Base-by-base conservation (phyloP, 768 basidiomycete species). In the Russula sp. region DNA sequence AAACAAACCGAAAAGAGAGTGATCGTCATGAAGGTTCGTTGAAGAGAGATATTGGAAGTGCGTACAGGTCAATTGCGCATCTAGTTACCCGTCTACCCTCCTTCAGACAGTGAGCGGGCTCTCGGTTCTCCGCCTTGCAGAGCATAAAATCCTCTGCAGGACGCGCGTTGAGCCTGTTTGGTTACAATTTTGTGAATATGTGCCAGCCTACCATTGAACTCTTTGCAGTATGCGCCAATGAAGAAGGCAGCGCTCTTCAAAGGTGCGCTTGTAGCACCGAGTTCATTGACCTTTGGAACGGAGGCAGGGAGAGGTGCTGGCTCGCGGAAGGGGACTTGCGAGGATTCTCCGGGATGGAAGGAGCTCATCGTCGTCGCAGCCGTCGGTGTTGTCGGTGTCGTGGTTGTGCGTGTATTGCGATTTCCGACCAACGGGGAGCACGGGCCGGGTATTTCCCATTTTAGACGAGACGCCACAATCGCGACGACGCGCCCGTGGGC, bases 231-330 rank as follows among this genome's bases (percentile, higher is more conserved):
- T 41, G 90, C 87, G 34, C 93, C 97, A 72, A 99, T 85, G 77
- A 98, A 98, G 83, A 98, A 98, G 8, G 93, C 88, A 1, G 96
- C 93, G 68, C 89, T 91, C 79, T 98, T 98, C 70, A 98, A 78
- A 2, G 96, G 97, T 61, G 87, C 97, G 66, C 92, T 95, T 1
- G 93, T 93, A 47, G 78, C 81, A 45, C 95, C 96, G 48, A 99
- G 75, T 75, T 99, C 97, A 63, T 83, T 79, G 41, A 98, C 91
- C 70, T 84, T 85, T 38, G 95, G 93, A 25, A 87, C 66, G 63
- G 82, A 71, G 36, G 76, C 75, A 0, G 89, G 86, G 61, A 86
- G 79, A 1, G 88, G 85, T 3, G 87, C 81, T 0, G 82, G 81
- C 57, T 90, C 86, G 48, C 78, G 79, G 74, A 83, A 85, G 25